These are phyloP conservation scores for Theobroma grandiflorum DNA, from an alignment of 441 rosid genomes.

Conservation along the genomic window DNA sequence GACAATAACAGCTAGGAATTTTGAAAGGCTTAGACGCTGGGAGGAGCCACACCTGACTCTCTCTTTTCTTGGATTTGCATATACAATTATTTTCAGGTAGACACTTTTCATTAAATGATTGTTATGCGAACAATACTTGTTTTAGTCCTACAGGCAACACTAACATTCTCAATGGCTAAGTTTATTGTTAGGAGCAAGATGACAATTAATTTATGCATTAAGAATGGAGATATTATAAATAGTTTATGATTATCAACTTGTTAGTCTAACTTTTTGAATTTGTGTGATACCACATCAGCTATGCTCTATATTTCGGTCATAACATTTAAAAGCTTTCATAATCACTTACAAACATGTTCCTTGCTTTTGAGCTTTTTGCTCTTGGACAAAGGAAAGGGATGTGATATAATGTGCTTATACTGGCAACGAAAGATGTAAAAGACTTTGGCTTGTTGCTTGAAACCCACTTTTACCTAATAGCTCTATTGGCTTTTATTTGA, in stretches of 20 bases:
- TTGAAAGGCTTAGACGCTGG: conserved; percentile 84
- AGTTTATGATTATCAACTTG: background rate
- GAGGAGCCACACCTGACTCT: conserved; percentile 89
- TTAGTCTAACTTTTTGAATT: conserved; percentile 1
- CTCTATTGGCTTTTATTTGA: background rate
- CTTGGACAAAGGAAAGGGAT: background rate
- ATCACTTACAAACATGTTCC: background rate
- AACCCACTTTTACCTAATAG: background rate
- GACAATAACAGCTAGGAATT: conserved; percentile 58
- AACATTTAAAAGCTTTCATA: background rate
- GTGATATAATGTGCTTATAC: background rate
- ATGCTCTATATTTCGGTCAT: background rate
- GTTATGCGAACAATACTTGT: background rate
- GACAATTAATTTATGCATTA: background rate
- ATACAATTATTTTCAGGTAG: conserved; percentile 76
- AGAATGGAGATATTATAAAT: background rate
- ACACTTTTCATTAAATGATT: conserved; percentile 26
- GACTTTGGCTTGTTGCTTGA: background rate
- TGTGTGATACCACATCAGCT: background rate
- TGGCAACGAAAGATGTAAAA: background rate
- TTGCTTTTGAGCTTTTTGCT: conserved; percentile 4
- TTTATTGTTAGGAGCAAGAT: background rate
- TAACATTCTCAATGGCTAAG: background rate
- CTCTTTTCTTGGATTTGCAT: conserved; percentile 73
- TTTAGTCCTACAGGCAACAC: background rate